Evolutionary conservation across 495 filamentous ascomycete genomes (phyloP).

Genomic region (Antarctomyces pellizariae): DNA sequence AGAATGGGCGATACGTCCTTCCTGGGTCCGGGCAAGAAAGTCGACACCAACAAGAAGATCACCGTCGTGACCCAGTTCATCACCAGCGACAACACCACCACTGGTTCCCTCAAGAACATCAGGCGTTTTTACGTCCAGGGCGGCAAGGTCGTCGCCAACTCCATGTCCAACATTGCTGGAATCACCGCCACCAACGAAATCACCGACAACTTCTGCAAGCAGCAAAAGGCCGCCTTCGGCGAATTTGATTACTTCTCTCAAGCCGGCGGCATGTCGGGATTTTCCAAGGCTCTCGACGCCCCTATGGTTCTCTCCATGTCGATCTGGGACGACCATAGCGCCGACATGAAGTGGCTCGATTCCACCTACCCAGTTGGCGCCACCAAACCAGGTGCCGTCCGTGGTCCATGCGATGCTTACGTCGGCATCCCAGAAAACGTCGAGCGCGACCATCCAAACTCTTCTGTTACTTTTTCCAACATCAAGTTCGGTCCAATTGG

Average conservation of each 20-base stretch:
- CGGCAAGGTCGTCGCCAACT: slow-evolving; percentile 13
- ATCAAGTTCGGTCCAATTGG: slow-evolving; percentile 46
- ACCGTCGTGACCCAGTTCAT: slow-evolving; percentile 53
- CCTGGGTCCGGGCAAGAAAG: slow-evolving; percentile 28
- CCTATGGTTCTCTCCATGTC: slow-evolving; percentile 47
- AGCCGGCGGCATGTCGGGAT: slow-evolving; percentile 31
- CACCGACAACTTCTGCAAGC: slow-evolving; percentile 29
- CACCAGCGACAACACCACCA: slow-evolving; percentile 29
- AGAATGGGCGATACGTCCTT: slow-evolving; percentile 32
- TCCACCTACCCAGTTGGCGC: slow-evolving; percentile 37
- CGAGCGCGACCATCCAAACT: slow-evolving; percentile 26
- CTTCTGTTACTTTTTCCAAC: slow-evolving; percentile 41
- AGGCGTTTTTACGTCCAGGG: slow-evolving; percentile 41
- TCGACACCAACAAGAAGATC: slow-evolving; percentile 35
- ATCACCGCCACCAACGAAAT: slow-evolving; percentile 30
- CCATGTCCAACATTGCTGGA: slow-evolving; percentile 23
- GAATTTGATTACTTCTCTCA: slow-evolving; percentile 28
- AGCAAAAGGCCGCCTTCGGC: slow-evolving; percentile 35
- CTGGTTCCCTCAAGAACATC: slow-evolving; percentile 33
- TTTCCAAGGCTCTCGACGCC: slow-evolving; percentile 27
- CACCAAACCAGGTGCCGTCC: slow-evolving; percentile 35
- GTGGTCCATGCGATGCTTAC: slow-evolving; percentile 40
- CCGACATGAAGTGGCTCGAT: slow-evolving; percentile 75
- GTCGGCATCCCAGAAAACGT: slow-evolving; percentile 37
- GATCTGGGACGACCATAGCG: slow-evolving; percentile 50